phyloP scores from a whole-genome alignment of 768 basidiomycete genomes.

The Tylopilus vinaceipallidus region DNA sequence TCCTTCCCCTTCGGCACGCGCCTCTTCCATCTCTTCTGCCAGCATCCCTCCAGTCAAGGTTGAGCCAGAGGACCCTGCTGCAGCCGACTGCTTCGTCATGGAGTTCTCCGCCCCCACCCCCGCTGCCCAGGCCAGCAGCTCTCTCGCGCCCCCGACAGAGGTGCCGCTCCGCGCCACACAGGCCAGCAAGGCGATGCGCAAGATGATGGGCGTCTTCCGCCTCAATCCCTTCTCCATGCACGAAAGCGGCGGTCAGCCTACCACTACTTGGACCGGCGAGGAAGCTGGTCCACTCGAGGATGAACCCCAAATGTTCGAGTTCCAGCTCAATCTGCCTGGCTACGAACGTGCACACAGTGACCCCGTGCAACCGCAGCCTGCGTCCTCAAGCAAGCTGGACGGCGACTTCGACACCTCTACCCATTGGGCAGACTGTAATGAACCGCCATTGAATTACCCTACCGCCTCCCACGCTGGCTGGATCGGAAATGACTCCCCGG shows the following conservation, averaged over 20 bases:
- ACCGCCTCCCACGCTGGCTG: conserved; percentile 24
- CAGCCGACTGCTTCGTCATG: conserved; percentile 35
- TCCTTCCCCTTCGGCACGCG: conserved; percentile 35
- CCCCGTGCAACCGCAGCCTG: conserved; percentile 14
- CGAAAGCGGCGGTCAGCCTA: conserved; percentile 42
- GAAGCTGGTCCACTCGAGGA: conserved; percentile 60
- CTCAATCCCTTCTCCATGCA: conserved; percentile 76
- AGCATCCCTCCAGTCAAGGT: conserved; percentile 31
- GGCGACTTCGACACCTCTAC: conserved; percentile 16
- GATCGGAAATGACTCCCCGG: conserved; percentile 29
- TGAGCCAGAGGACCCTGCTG: conserved; percentile 28
- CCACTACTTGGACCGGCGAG: conserved; percentile 44
- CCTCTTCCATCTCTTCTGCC: conserved; percentile 33
- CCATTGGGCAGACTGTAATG: conserved; percentile 26
- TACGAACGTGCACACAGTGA: conserved; percentile 23
- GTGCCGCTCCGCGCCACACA: conserved; percentile 77
- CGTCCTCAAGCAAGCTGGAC: conserved; percentile 9
- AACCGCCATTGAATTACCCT: conserved; percentile 19
- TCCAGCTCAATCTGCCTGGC: conserved; percentile 48
- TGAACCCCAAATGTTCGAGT: conserved; percentile 63
- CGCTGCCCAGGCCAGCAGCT: conserved; percentile 34
- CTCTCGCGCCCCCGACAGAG: conserved; percentile 55
- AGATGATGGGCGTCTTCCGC: conserved; percentile 76
- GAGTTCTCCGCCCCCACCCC: conserved; percentile 30
- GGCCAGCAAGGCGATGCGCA: conserved; percentile 65